Base-by-base conservation (phyloP, 2,329 filamentous ascomycete genomes). In the Cladosporium cucumerinum region DNA sequence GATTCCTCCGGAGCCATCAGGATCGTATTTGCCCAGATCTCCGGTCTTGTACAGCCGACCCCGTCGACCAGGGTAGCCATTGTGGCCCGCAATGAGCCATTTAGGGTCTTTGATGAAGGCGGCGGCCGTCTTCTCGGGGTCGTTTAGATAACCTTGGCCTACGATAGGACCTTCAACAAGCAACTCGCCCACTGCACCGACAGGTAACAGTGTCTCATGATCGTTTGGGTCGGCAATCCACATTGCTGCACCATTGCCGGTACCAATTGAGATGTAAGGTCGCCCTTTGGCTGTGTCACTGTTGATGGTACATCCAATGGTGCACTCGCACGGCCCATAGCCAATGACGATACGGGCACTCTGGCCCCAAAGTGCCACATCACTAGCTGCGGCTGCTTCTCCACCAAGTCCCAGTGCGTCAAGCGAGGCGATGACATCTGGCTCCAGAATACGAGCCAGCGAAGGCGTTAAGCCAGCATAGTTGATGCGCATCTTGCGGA, bases 341-440 rank as follows among this genome's bases (percentile, higher is more conserved):
- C 92, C 93, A 71, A 97, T 97, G 80, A 96, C 94, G 18, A 97
- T 93, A 48, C 93, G 92, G 1, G 84, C 84, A 64, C 88, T 84
- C 0, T 88, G 84, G 0, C 93, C 93, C 93, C 94, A 97, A 0
- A 82, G 85, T 71, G 96, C 90, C 1, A 97, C 81, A 55, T 97
- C 96, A 67, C 97, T 93, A 72, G 95, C 91, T 70, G 92, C 93
- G n/a, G 97, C 80, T 61, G 67, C 67, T 57, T 70, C 69, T 36
- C 69, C 69, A 8, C 69, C 69, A n/a, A 68, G 60, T 34, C 78
- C 74, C 18, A 84, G 72, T 2, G 77, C 77, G 65, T 81, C 79
- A 60, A 83, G 66, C 5, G 73, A 63, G 69, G 80, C 36, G 70
- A 79, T 30, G 68, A 78, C 1, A 76, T 73, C 11, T 10, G 78